Evolutionary conservation across 2,329 filamentous ascomycete genomes (phyloP).

Genomic region (Aspergillus fructus): DNA sequence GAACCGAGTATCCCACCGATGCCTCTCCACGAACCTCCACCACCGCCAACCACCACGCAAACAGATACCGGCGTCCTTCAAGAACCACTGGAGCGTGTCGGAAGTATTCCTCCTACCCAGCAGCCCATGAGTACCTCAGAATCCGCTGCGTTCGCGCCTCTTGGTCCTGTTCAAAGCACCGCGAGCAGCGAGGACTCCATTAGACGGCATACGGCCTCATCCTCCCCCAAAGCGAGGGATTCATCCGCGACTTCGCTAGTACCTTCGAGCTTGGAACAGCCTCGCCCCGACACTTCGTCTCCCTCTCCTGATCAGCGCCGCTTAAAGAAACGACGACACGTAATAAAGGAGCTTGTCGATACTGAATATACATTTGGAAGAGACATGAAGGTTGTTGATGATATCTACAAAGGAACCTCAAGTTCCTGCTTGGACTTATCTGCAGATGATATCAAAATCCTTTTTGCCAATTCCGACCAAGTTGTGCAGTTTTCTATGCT

Average conservation of each 20-base stretch:
- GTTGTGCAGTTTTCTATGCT: slow-evolving; percentile 81
- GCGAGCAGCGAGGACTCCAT: slow-evolving; percentile 40
- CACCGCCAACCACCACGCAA: slow-evolving; percentile 9
- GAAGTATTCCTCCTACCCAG: slow-evolving; percentile 5
- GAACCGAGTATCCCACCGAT: slow-evolving; percentile 33
- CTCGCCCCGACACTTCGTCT: slow-evolving; percentile 22
- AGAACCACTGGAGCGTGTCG: not conserved
- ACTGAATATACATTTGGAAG: slow-evolving; percentile 88
- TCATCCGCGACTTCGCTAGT: slow-evolving; percentile 41
- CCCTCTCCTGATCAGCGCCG: slow-evolving; percentile 49
- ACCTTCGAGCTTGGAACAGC: slow-evolving; percentile 29
- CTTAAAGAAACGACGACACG: slow-evolving; percentile 76
- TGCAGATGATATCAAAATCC: slow-evolving; percentile 77
- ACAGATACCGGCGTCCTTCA: slow-evolving; percentile 10
- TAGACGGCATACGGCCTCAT: slow-evolving; percentile 25
- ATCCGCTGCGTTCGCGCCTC: slow-evolving; percentile 16
- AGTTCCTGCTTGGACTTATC: slow-evolving; percentile 77
- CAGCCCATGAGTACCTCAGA: slow-evolving; percentile 17
- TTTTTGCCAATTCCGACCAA: slow-evolving; percentile 92
- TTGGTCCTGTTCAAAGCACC: slow-evolving; percentile 26
- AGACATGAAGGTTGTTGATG: slow-evolving; percentile 95
- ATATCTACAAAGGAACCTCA: slow-evolving; percentile 95
- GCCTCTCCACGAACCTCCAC: slow-evolving; percentile 27
- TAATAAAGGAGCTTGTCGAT: slow-evolving; percentile 88
- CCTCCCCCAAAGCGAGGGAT: slow-evolving; percentile 32